Conservation (phyloP, 2,329 filamentous ascomycete genomes). For the Nannizziopsis arthrosporioides region DNA sequence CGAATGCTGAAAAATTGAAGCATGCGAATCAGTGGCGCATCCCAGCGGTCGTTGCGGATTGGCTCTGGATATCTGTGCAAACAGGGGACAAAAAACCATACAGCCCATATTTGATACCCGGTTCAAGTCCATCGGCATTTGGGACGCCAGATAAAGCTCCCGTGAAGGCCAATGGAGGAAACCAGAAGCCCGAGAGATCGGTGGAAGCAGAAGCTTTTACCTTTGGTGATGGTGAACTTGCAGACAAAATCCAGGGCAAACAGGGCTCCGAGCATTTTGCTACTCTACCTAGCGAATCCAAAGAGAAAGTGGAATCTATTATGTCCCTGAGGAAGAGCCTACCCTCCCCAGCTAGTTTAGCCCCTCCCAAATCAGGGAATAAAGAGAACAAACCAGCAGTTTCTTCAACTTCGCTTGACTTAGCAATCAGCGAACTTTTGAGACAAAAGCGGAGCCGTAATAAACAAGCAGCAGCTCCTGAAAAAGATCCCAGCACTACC, state of each 20-base stretch:
- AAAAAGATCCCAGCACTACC: slow-evolving; percentile 14
- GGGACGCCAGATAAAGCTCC: slow-evolving; percentile 11
- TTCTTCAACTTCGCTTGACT: slow-evolving; percentile 10
- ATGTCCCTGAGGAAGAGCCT: slow-evolving; percentile 15
- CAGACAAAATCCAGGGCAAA: neutral
- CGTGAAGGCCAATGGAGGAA: neutral
- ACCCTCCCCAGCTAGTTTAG: slow-evolving; percentile 18
- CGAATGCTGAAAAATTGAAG: slow-evolving; percentile 58
- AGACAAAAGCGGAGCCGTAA: slow-evolving; percentile 30
- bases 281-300: slow-evolving; percentile 10
- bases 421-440: slow-evolving; percentile 32
- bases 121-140: slow-evolving; percentile 16
- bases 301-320: slow-evolving; percentile 10
- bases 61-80: slow-evolving; percentile 73
- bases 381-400: slow-evolving; percentile 5
- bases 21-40: slow-evolving; percentile 64
- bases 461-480: slow-evolving; percentile 19
- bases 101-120: slow-evolving; percentile 34
- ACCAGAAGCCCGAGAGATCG: neutral
- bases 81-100: slow-evolving; percentile 39
- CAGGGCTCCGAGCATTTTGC: neutral
- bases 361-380: slow-evolving; percentile 2
- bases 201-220: neutral
- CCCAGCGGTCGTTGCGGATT: slow-evolving; percentile 67
- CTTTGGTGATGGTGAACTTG: neutral